Evolutionary conservation across 176 grass and related monocot genomes (phyloP), one percentile per base, ranked within the genome.

Genomic region (Panicum miliaceum): DNA sequence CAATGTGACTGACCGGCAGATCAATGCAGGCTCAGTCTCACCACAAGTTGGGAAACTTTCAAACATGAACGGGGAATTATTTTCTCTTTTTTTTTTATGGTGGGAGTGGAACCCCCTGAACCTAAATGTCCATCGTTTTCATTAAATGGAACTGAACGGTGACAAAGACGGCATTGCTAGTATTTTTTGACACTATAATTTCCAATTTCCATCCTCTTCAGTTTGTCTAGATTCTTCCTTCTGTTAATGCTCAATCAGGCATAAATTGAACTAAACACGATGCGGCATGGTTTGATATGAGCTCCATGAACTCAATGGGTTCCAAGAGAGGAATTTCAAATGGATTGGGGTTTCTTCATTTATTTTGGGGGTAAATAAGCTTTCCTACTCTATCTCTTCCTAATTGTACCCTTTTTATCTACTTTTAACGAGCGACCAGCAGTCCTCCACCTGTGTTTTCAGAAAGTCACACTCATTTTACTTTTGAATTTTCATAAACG

Each of bases 1-100:
- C 38, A 80, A 50, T 74, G 59, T 59, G 68, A 37, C 75, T 27
- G 87, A 37, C 81, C 58, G 38, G 75, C 67, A 67, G 47, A 64
- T 66, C 18, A 54, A 53, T 68, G 74, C 58, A 47, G 37, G 19
- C 27, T 46, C 4, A 12, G 18, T 84, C 65, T 88, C 42, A 13
- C 22, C 59, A 73, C 64, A 58, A 27, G 37, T 26, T 15, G 7
- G 73, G 38, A 16, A 89, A 58, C 12, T 58, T 64, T 78, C 52
- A 61, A 77, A 83, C n/a, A 12, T 70, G 68, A 41, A 71, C 51
- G 61, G 36, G 60, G 38, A 64, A 35, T 13, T 35, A 11, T 14
- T 34, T 7, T 6, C 27, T 42, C 16, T 41, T 4, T 32, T 2
- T 25, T 41, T 4, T 32, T 2, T 22, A 22, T 9, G 2, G 12